These are phyloP conservation scores for Paramyrothecium roridum DNA, from an alignment of 2,329 filamentous ascomycete genomes.

Conservation along the genomic window DNA sequence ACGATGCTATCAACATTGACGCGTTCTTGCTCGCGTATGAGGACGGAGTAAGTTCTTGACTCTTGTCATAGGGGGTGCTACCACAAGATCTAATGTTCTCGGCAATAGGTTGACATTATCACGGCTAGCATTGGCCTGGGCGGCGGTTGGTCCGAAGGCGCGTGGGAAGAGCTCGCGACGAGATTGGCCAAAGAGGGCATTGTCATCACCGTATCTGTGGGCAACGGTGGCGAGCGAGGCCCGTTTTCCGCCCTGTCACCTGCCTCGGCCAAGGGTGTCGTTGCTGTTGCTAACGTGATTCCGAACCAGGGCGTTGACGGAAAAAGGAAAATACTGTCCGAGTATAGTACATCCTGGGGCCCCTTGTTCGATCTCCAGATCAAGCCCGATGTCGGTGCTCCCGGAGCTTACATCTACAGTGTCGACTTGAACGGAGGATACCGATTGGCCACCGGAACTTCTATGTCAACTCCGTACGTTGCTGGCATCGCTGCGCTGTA, in stretches of 20 bases:
- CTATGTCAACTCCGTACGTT: slow-evolving; percentile 44
- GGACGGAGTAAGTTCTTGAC: slow-evolving; percentile 13
- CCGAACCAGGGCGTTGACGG: slow-evolving; percentile 13
- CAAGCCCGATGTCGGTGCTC: slow-evolving; percentile 40
- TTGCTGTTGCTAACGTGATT: slow-evolving; percentile 29
- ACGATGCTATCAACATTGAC: slow-evolving; percentile 22
- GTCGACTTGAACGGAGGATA: slow-evolving; percentile 31
- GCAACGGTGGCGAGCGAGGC: slow-evolving; percentile 40
- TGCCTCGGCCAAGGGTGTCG: slow-evolving; percentile 35
- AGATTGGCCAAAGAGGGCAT: slow-evolving; percentile 36
- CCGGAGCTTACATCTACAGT: slow-evolving; percentile 35
- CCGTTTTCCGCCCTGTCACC: slow-evolving; percentile 37
- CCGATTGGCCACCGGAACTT: slow-evolving; percentile 41
- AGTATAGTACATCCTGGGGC: slow-evolving; percentile 39
- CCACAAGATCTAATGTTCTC: neutral
- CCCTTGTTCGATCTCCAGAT: slow-evolving; percentile 37
- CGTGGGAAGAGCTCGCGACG: slow-evolving; percentile 26
- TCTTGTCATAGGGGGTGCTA: neutral
- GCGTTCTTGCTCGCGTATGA: slow-evolving; percentile 30
- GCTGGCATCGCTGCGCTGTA: slow-evolving; percentile 38
- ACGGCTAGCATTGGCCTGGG: slow-evolving; percentile 23
- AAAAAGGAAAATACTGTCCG: slow-evolving; percentile 30
- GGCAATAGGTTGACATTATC: slow-evolving; percentile 27
- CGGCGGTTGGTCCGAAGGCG: slow-evolving; percentile 22
- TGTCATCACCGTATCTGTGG: slow-evolving; percentile 38